Percentiles rank a stretch among this genome's conserved stretches.
These are phyloP conservation scores for Chara braunii DNA, from an alignment of 139 green algal genomes.

Conservation along the genomic window DNA sequence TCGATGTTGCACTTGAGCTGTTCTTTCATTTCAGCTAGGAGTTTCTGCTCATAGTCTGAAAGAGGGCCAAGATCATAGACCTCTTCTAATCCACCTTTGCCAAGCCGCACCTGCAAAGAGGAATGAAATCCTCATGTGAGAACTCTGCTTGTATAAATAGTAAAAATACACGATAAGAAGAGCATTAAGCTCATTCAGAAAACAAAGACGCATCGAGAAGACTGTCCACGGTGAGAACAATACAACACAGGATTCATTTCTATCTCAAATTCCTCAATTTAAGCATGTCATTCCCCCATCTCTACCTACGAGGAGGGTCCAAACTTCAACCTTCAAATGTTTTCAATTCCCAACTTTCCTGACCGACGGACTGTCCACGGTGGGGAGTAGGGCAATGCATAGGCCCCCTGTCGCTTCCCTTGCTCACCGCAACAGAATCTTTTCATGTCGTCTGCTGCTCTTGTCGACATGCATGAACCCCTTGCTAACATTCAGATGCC, in stretches of 20 bases:
- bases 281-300: background rate
- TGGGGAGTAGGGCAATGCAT: too few species aligned
- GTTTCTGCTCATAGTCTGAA: conserved; percentile 78
- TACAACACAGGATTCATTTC: background rate
- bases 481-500: too few species aligned
- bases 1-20: conserved; percentile 41
- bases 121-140: background rate
- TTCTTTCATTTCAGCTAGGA: conserved; percentile 49
- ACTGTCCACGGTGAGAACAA: background rate
- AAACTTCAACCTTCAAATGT: too few species aligned
- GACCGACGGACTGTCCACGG: too few species aligned
- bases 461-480: too few species aligned
- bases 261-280: background rate
- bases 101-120: conserved; percentile 32
- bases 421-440: too few species aligned
- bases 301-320: background rate
- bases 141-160: background rate
- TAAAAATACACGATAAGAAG: background rate
- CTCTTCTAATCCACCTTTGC: conserved; percentile 50
- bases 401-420: too few species aligned
- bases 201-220: background rate
- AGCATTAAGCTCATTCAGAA: background rate
- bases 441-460: too few species aligned
- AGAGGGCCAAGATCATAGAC: conserved; percentile 73
- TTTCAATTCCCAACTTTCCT: too few species aligned